Evolutionary conservation across 352 stramenopile genomes (phyloP).

Genomic region (Globisporangium spiculum): DNA sequence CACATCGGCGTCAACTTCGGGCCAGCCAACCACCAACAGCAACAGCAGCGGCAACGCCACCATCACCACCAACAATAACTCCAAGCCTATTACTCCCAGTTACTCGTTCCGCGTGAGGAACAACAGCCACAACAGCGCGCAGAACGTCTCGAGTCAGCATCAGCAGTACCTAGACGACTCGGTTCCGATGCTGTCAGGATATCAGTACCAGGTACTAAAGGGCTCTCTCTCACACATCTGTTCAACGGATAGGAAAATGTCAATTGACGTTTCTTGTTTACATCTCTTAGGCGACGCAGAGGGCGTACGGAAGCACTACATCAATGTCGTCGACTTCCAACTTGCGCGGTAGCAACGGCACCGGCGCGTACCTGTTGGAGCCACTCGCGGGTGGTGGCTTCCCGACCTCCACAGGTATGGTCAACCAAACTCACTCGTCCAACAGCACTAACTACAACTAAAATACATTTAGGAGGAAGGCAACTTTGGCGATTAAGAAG

Average conservation of each 20-base stretch:
- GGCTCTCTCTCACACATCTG: background rate
- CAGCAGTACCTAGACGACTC: slow-evolving; percentile 44
- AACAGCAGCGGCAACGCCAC: slow-evolving; percentile 21
- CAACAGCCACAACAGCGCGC: slow-evolving; percentile 28
- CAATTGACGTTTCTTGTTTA: background rate
- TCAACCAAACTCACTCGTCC: background rate
- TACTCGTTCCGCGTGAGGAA: slow-evolving; percentile 35
- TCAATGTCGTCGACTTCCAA: slow-evolving; percentile 30
- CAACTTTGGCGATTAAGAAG: background rate
- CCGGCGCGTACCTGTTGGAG: slow-evolving; percentile 42
- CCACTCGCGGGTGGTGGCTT: slow-evolving; percentile 42
- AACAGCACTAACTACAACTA: slow-evolving; percentile 13
- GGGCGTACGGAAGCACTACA: slow-evolving; percentile 35
- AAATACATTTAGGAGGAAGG: slow-evolving; percentile 1
- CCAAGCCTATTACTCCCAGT: slow-evolving; percentile 39
- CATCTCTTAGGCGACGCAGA: slow-evolving; percentile 34
- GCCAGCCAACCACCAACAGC: background rate
- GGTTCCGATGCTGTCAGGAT: slow-evolving; percentile 52
- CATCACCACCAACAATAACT: slow-evolving; percentile 21
- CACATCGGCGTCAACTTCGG: slow-evolving; percentile 25
- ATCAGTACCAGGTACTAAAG: slow-evolving; percentile 56
- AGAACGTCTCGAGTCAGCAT: slow-evolving; percentile 18
- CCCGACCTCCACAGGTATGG: slow-evolving; percentile 26
- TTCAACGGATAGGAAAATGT: background rate
- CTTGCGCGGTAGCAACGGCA: slow-evolving; percentile 44